Evolutionary conservation across 495 filamentous ascomycete genomes (phyloP).

Genomic region (Rhypophila decipiens): DNA sequence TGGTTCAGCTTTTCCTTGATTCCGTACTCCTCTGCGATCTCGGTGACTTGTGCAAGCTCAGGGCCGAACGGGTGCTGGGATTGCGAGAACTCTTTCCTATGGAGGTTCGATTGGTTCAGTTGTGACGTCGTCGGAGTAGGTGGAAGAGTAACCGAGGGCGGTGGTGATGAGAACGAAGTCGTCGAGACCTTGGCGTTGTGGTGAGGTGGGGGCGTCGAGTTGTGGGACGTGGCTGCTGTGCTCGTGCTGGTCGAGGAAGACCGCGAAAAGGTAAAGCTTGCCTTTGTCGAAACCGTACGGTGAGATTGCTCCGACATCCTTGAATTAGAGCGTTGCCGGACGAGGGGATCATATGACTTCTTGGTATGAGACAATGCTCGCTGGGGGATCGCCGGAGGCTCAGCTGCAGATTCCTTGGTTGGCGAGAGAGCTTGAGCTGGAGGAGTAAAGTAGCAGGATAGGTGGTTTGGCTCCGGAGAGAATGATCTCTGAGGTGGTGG

Average conservation of each 20-base stretch:
- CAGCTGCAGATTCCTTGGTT: conserved; percentile 26
- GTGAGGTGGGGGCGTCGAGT: conserved; percentile 22
- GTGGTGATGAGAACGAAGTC: background rate
- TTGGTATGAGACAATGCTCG: conserved; percentile 82
- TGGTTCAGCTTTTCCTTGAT: conserved; percentile 53
- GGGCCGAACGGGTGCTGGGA: conserved; percentile 56
- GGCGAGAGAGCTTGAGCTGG: conserved; percentile 37
- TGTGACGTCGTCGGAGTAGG: conserved; percentile 20
- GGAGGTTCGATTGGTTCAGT: conserved; percentile 13
- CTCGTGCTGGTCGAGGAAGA: conserved; percentile 44
- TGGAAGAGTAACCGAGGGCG: background rate
- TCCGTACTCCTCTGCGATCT: conserved; percentile 84
- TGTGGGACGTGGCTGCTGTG: conserved; percentile 28
- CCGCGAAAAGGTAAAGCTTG: conserved; percentile 40
- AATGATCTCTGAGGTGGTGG: conserved; percentile 51
- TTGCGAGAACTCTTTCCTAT: conserved; percentile 24
- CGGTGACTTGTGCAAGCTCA: conserved; percentile 69
- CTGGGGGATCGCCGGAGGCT: conserved; percentile 61
- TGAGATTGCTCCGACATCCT: conserved; percentile 44
- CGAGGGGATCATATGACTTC: conserved; percentile 48
- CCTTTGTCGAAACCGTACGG: conserved; percentile 36
- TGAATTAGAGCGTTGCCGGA: conserved; percentile 58
- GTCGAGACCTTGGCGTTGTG: conserved; percentile 27
- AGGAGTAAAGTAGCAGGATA: conserved; percentile 69
- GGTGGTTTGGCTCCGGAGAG: conserved; percentile 65